Base-by-base conservation (phyloP, 805 yeast genomes). In the Kluyveromyces lactis region DNA sequence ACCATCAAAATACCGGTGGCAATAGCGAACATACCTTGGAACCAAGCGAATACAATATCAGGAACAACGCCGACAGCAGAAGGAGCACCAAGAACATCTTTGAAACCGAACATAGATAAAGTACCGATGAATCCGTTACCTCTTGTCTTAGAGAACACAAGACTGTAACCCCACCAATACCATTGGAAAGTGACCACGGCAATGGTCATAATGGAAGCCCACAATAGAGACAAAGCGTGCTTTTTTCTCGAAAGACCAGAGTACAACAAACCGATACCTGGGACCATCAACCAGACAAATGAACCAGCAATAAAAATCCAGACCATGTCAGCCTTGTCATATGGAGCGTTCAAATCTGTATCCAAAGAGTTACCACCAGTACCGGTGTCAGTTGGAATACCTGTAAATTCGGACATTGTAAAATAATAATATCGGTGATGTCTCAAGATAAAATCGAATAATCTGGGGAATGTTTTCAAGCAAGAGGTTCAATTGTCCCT, bases 91-190 rank as follows among this genome's bases (percentile, higher is more conserved):
- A 89, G 73, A 17, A 83, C 94, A 43, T 81, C 69, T 72, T 71
- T 82, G 55, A 90, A 71, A 47, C 87, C 80, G 59, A 90, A 86
- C 64, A 85, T 80, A 52, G 73, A 73, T 58, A 90, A 68, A 44
- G 86, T 75, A 41, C 98, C 98, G 49, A 86, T 69, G 63, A 87
- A 83, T 13, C 67, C 71, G 11, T 85, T 73, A 34, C 77, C 73
- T 34, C 60, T 58, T 12, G 76, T 78, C 57, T 81, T 85, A 18
- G 90, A 72, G 60, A 90, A 90, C 15, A 86, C 81, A 42, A 92
- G 72, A 11, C 97, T 85, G 64, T 84, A 90, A 46, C 97, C 98
- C 96, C 97, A 87, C 69, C 87, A 89, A 65, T 87, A 92, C 97
- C 98, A 90, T 63, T 92, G 96, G 75, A 92, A 86, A 1, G 83